Evolutionary conservation across 1,284 basidiomycete genomes (phyloP).

Genomic region (Earliella scabrosa): DNA sequence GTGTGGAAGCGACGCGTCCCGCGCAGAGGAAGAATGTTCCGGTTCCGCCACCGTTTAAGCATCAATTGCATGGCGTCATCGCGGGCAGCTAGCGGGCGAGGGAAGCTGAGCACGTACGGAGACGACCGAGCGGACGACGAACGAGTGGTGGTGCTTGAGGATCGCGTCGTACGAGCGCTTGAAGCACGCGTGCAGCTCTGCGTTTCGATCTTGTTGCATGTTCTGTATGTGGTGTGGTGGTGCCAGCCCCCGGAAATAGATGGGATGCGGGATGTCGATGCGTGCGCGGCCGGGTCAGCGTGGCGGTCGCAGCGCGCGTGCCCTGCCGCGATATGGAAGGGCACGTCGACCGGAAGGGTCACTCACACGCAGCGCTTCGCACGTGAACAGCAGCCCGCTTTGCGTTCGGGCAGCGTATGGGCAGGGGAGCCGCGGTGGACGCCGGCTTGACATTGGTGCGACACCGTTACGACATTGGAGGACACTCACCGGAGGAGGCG

Average conservation of each 20-base stretch:
- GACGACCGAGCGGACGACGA: slow-evolving; percentile 85
- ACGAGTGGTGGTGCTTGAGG: slow-evolving; percentile 84
- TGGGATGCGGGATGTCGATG: no score
- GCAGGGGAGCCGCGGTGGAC: slow-evolving; percentile 42
- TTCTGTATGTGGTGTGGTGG: slow-evolving; percentile 35
- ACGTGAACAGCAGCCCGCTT: slow-evolving; percentile 86
- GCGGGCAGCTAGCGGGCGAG: background rate
- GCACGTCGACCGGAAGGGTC: slow-evolving; percentile 1
- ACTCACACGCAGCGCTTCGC: slow-evolving; percentile 67
- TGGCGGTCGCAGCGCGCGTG: slow-evolving; percentile 12
- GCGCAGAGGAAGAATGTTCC: background rate
- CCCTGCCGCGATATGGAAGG: slow-evolving; percentile 5
- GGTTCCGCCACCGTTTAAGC: background rate
- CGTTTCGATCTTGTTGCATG: slow-evolving; percentile 68
- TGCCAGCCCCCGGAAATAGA: slow-evolving; percentile 1
- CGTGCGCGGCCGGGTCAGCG: slow-evolving; percentile 6
- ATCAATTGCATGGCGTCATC: background rate
- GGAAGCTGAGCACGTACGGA: slow-evolving; percentile 56
- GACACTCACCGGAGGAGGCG: slow-evolving; percentile 76
- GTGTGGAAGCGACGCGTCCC: background rate
- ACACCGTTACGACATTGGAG: slow-evolving; percentile 26
- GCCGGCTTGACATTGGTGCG: slow-evolving; percentile 21
- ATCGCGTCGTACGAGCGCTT: slow-evolving; percentile 86
- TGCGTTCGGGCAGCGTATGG: slow-evolving; percentile 43
- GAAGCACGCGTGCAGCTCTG: slow-evolving; percentile 86